Evolutionary conservation across 257 asterid species (phyloP).

Genomic region (Hygrophila difformis): DNA sequence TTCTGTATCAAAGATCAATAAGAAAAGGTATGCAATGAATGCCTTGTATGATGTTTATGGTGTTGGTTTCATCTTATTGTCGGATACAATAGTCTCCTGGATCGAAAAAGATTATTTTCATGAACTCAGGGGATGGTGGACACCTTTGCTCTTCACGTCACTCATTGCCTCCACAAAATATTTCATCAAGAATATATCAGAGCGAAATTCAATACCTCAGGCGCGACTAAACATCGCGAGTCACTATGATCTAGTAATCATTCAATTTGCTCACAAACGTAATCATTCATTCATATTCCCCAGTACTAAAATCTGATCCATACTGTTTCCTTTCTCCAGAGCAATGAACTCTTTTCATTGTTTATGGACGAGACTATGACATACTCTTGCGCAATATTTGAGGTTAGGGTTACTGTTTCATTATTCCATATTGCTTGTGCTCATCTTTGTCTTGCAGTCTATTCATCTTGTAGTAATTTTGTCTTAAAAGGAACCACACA

Average conservation of each 20-base stretch:
- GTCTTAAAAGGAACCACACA: slow-evolving; percentile 46
- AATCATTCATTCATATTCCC: too few species aligned
- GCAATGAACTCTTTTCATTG: slow-evolving; percentile 70
- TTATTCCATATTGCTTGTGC: neutral
- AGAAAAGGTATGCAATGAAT: too few species aligned
- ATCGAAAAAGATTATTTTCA: neutral
- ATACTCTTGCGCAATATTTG: slow-evolving; percentile 72
- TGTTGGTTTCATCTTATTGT: neutral
- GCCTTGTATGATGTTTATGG: too few species aligned
- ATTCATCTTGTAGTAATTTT: neutral
- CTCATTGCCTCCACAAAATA: slow-evolving; percentile 74
- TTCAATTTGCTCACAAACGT: neutral
- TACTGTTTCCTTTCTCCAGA: slow-evolving; percentile 35
- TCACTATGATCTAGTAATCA: slow-evolving; percentile 84
- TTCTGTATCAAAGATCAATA: slow-evolving; percentile 34
- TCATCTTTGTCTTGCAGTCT: neutral
- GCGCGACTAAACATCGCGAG: slow-evolving; percentile 76
- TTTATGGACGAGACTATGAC: slow-evolving; percentile 84
- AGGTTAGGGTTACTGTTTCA: slow-evolving; percentile 31
- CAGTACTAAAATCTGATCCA: too few species aligned
- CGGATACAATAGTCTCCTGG: slow-evolving; percentile 1
- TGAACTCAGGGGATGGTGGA: slow-evolving; percentile 91
- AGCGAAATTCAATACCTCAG: slow-evolving; percentile 67
- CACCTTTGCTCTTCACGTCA: slow-evolving; percentile 64
- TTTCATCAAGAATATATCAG: slow-evolving; percentile 55